A percentile compares a stretch with the other conserved stretches of the same genome.
Evolutionary conservation across 441 rosid species (phyloP).

Genomic region (Erodium chrysanthum): DNA sequence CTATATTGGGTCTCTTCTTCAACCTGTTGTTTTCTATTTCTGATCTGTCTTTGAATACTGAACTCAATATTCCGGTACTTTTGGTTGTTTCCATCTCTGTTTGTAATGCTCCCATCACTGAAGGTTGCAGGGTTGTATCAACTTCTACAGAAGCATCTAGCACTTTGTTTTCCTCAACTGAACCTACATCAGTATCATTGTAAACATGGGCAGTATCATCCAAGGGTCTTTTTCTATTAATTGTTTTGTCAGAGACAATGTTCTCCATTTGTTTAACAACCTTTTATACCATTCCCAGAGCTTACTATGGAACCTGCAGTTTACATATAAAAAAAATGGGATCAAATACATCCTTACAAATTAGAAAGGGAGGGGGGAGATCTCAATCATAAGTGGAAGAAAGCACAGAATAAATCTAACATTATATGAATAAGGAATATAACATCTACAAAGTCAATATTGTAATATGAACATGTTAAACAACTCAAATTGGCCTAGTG

Average conservation of each 20-base stretch:
- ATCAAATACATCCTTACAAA: not conserved
- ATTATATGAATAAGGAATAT: not conserved
- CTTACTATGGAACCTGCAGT: not conserved
- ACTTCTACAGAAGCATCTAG: slow-evolving; percentile 15
- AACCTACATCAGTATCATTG: slow-evolving; percentile 9
- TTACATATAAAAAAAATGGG: not conserved
- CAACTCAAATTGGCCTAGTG: not conserved
- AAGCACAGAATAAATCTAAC: not conserved
- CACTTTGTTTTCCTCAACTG: slow-evolving; percentile 10
- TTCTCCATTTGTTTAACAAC: slow-evolving; percentile 17
- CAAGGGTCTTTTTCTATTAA: slow-evolving; percentile 10
- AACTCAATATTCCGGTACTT: slow-evolving; percentile 16
- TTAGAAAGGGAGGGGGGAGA: not conserved
- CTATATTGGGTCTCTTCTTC: slow-evolving; percentile 14
- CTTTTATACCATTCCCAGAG: slow-evolving; percentile 11
- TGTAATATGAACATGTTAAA: not conserved
- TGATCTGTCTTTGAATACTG: not conserved
- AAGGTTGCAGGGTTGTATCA: slow-evolving; percentile 17
- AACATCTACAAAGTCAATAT: not conserved
- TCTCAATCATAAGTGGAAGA: not conserved
- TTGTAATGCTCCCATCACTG: slow-evolving; percentile 16
- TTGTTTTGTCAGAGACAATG: slow-evolving; percentile 16
- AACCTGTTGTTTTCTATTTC: slow-evolving; percentile 11
- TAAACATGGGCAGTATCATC: slow-evolving; percentile 17
- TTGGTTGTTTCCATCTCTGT: slow-evolving; percentile 12